Evolutionary conservation across 169 alveolate genomes (phyloP), one percentile per base, ranked within the genome.

Genomic region (Besnoitia besnoiti): DNA sequence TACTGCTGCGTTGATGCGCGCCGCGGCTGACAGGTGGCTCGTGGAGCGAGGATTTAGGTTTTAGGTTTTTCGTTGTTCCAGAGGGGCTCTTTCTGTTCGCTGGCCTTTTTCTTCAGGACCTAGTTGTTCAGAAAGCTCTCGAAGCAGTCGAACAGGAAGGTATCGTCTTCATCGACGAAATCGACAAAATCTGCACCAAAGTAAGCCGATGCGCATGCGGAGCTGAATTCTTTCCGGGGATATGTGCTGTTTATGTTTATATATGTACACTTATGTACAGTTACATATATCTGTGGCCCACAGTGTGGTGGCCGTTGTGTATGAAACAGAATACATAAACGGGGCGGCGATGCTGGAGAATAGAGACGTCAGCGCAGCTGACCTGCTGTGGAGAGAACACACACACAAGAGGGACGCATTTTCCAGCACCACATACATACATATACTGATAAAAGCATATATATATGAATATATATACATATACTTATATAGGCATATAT

Each of bases 91-190:
- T 16, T 19, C 30, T 55, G 33, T 55, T n/a, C 27, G 3, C 27
- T 16, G 12, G 12, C 24, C 67, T 55, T n/a, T 55, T 16, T 51
- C 10, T 19, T 39, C 61, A 93, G 95, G 97, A 97, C 24, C 90
- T 95, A 61, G 90, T 96, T 21, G 80, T 95, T 27, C 95, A 95
- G 90, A 95, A 94, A 49, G 98, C 98, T 0, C 92, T 97, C 42
- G 95, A 94, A 37, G 59, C 96, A 0, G 97, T 95, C 40, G 97
- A 97, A 87, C 96, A 96, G 73, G 97, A 97, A 80, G 99, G 99
- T 24, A 97, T 98, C 10, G 98, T 98, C 1, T 97, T 98, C 76
- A 96, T 98, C 27, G 99, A 98, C 90, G 99, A 98, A 94, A 95
- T 98, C 76, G 99, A 98, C 91, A 98, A 98, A 89, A 96, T 98